These are phyloP conservation scores for Claviceps africana DNA, from an alignment of 2,329 filamentous ascomycete genomes.

Conservation along the genomic window DNA sequence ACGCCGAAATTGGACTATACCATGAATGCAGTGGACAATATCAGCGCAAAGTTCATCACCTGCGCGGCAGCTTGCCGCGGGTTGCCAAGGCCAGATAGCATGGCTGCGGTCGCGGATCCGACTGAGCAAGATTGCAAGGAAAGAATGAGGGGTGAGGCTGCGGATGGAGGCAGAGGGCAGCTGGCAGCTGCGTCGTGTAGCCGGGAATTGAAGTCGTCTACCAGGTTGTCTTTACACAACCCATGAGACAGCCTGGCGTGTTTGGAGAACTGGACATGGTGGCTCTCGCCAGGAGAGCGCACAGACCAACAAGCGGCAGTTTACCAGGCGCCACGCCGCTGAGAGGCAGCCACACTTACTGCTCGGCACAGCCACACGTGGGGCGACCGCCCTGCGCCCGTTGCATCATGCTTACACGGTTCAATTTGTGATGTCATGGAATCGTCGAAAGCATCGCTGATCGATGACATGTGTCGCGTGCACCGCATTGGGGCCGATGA, in stretches of 20 bases:
- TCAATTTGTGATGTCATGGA: constrained; percentile 4
- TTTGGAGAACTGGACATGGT: constrained; percentile 14
- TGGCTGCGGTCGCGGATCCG: constrained; percentile 19
- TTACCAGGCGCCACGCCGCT: no score
- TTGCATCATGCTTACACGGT: not conserved
- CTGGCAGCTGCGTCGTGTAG: not conserved
- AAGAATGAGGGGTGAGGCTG: not conserved
- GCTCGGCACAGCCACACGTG: no score
- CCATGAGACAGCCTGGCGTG: constrained; percentile 4
- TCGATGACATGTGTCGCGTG: not conserved
- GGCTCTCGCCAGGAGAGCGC: constrained; percentile 8
- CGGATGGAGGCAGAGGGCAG: not conserved
- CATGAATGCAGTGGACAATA: constrained; percentile 88
- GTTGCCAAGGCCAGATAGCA: constrained; percentile 58
- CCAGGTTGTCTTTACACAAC: not conserved
- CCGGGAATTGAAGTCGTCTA: not conserved
- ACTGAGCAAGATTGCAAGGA: not conserved
- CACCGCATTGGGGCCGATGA: no score
- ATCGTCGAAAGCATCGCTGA: constrained; percentile 9
- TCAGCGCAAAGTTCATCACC: constrained; percentile 79
- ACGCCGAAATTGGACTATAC: constrained; percentile 18
- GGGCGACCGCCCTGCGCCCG: no score
- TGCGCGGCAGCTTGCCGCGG: constrained; percentile 71
- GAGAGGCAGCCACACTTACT: no score
- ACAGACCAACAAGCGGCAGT: not conserved